Evolutionary conservation across 1,284 basidiomycete species (phyloP), one percentile per base, ranked within the genome.

Genomic region (Trichosporon sp.): DNA sequence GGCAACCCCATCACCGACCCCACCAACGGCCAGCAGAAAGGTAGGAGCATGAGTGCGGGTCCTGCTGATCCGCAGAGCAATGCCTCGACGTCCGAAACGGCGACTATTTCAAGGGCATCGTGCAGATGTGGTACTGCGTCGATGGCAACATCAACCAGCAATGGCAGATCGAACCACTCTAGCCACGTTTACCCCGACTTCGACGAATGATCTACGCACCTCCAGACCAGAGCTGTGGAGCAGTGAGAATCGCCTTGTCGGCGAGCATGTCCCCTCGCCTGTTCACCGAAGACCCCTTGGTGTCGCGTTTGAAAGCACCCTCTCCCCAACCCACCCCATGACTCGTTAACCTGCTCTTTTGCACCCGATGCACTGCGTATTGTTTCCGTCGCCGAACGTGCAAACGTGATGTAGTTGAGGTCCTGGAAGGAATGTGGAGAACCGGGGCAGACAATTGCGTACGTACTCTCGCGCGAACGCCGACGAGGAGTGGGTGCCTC

Each of bases 41-140:
- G 54, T 59, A 14, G 10, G 54, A 8, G 4, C 2, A 1, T 26
- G 0, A 3, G 5, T 12, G 1, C 12, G 12, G 14, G 26, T 19
- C 16, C 4, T 14, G 31, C 54, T 59, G 26, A 59, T 19, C 21
- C 3, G 11, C 54, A 59, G 54, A 59, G 26, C 54, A 59, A 14
- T 59, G 54, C 54, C 21, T 59, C 21, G 54, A 59, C 54, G 10
- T 59, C 4, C 54, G 54, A 7, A 31, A 31, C 31, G 54, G 54
- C 10, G 54, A 59, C 54, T 14, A 11, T 4, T 21, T 3, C 21
- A 31, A 59, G 21, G 54, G 54, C 21, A 31, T 59, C 26, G 54
- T 59, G 21, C 54, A 59, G 26, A 14, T 59, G 31, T 59, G 54
- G 54, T 59, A 59, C 31, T 59, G 54, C 54, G 54, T 31, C 26